Evolutionary conservation across 208 protist genomes (phyloP), one percentile per base, ranked within the genome.

Genomic region (Leptomonas pyrrhocoris): DNA sequence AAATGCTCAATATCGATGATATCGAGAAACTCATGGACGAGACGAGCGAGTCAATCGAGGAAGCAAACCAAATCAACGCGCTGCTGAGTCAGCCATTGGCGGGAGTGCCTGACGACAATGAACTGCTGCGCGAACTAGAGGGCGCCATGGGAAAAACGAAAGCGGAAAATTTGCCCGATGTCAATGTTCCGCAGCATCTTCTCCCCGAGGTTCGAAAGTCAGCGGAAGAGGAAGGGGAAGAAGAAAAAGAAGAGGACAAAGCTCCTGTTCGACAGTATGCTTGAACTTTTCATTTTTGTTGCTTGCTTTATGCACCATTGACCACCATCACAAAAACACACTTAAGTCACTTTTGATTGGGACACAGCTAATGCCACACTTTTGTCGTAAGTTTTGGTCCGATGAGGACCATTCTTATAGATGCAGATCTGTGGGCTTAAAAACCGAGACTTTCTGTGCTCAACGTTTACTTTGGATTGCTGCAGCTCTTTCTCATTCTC

Each of bases 1-100:
- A 85, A 46, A 88, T 94, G 75, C 80, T 94, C n/a, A 89, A 94
- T 42, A 79, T 94, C 45, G 88, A 93, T 55, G 91, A 96, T 55
- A 81, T 96, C 50, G 74, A 89, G 57, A 80, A 83, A 28, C 79
- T 94, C 16, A 94, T 96, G 88, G 73, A 88, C 54, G 80, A 84
- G 63, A 86, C 86, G 18, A 81, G 66, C 21, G 88, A 96, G 58
- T 86, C 86, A 23, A 68, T 96, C 23, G 86, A 86, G 46, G 80
- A 93, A 53, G 84, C 91, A 5, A 66, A 84, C 54, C 73, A 81
- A 56, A 94, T 94, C 54, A 81, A 93, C 54, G 74, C 71, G 50
- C 53, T 94, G 31, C 69, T 94, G 6, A 86, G 70, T 43, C 74
- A 86, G 57, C 84, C 81, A 12, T 50, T 94, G 42, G 65, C 46